Percentiles rank a stretch among this genome's conserved stretches.
These are phyloP conservation scores for Viola odorata DNA, from an alignment of 345 rosid species.

Conservation along the genomic window DNA sequence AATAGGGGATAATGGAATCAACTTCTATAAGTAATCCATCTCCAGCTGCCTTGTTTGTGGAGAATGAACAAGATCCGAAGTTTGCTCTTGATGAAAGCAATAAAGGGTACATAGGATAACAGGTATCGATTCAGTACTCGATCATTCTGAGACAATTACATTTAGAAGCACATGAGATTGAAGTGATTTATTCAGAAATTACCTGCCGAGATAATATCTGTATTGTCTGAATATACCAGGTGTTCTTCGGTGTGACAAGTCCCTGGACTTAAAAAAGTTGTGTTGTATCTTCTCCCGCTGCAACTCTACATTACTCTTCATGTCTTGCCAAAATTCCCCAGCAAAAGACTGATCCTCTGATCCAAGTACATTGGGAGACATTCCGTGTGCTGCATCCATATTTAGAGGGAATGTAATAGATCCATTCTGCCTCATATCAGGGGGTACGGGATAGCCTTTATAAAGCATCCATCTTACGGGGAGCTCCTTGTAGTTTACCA, in stretches of 20 bases:
- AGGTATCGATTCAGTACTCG: no score
- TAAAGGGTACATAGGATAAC: no score
- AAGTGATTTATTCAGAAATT: conserved; percentile 5
- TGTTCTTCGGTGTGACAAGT: conserved; percentile 62
- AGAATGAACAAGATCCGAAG: no score
- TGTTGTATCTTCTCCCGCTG: conserved; percentile 61
- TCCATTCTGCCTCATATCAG: conserved; percentile 47
- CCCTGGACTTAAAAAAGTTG: conserved; percentile 57
- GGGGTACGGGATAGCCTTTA: conserved; percentile 66
- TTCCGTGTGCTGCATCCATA: conserved; percentile 22
- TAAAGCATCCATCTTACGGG: conserved; percentile 93
- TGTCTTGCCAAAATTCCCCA: conserved; percentile 84
- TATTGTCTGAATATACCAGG: conserved; percentile 63
- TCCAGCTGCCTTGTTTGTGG: no score
- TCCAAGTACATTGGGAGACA: conserved; percentile 17
- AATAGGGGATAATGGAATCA: no score
- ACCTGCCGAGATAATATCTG: conserved; percentile 87
- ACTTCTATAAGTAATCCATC: no score
- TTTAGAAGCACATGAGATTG: background rate
- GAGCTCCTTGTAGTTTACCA: conserved; percentile 54
- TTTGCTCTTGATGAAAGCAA: no score
- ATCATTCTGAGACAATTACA: background rate
- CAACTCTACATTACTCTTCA: conserved; percentile 51
- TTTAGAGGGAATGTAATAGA: conserved; percentile 15
- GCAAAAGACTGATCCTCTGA: conserved; percentile 57